Percentiles rank a stretch among this genome's conserved stretches.
phyloP scores from a whole-genome alignment of 169 alveolate species.

The Perkinsus marinus region DNA sequence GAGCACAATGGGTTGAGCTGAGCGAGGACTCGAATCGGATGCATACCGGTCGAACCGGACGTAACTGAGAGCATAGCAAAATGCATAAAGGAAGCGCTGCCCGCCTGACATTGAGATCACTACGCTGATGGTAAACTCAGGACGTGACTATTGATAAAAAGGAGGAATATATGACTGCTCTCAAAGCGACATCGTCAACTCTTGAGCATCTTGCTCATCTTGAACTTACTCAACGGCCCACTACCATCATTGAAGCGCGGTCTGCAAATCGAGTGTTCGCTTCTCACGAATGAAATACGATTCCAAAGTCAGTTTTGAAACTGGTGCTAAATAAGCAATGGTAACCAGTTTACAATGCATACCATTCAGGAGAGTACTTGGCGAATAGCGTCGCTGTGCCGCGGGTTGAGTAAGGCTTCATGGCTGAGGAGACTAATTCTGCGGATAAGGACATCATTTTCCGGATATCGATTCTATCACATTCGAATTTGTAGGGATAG shows the following conservation, averaged over 20 bases:
- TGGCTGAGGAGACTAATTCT: too few species aligned
- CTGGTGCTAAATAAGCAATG: too few species aligned
- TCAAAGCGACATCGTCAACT: background rate
- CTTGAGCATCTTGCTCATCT: background rate
- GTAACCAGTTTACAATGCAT: too few species aligned
- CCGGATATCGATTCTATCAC: too few species aligned
- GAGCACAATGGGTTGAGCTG: background rate
- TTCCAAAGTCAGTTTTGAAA: too few species aligned
- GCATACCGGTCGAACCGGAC: background rate
- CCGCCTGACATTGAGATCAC: background rate
- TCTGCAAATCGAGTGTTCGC: too few species aligned
- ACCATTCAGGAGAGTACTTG: too few species aligned
- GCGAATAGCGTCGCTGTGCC: too few species aligned
- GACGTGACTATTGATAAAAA: background rate
- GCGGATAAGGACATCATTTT: too few species aligned
- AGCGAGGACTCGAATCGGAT: background rate
- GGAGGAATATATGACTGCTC: background rate
- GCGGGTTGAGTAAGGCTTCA: too few species aligned
- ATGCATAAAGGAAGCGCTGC: background rate
- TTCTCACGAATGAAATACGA: too few species aligned
- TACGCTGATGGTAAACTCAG: background rate
- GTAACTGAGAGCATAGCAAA: background rate
- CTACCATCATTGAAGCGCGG: background rate
- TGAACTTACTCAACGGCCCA: background rate
- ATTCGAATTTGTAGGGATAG: too few species aligned